Evolutionary conservation across 306 rosid species (phyloP).

Genomic region (Prunus mira): DNA sequence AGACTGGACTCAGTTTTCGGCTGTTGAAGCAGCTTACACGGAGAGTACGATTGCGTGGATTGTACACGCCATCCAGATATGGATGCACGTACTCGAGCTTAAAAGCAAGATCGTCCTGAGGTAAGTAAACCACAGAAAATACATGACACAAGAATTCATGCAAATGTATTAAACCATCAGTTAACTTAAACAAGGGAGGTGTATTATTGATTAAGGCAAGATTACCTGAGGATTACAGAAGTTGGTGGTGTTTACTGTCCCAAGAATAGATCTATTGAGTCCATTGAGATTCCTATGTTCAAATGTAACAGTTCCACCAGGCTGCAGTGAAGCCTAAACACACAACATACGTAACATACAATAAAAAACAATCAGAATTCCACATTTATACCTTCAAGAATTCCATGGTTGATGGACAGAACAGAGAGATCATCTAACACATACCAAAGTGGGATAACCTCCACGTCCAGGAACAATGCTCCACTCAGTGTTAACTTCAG

Average conservation of each 20-base stretch:
- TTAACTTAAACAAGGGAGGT: not conserved
- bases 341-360: slow-evolving; percentile 14
- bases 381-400: not conserved
- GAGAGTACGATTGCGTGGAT: slow-evolving; percentile 70
- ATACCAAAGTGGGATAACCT: slow-evolving; percentile 89
- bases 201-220: slow-evolving; percentile 4
- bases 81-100: slow-evolving; percentile 96
- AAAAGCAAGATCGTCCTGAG: slow-evolving; percentile 90
- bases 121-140: slow-evolving; percentile 17
- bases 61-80: slow-evolving; percentile 77
- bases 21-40: slow-evolving; percentile 92
- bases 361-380: slow-evolving; percentile 19
- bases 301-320: slow-evolving; percentile 86
- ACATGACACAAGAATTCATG: slow-evolving; percentile 15
- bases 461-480: slow-evolving; percentile 95
- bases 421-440: slow-evolving; percentile 8
- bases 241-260: slow-evolving; percentile 82
- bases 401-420: not conserved
- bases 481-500: slow-evolving; percentile 96
- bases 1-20: slow-evolving; percentile 91
- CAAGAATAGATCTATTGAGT: slow-evolving; percentile 74
- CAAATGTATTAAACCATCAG: slow-evolving; percentile 3
- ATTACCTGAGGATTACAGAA: slow-evolving; percentile 78
- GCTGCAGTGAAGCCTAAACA: slow-evolving; percentile 91
- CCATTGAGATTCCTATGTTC: slow-evolving; percentile 87